Base-by-base conservation (phyloP, 352 stramenopile genomes). In the Halophytophthora batemanensis region DNA sequence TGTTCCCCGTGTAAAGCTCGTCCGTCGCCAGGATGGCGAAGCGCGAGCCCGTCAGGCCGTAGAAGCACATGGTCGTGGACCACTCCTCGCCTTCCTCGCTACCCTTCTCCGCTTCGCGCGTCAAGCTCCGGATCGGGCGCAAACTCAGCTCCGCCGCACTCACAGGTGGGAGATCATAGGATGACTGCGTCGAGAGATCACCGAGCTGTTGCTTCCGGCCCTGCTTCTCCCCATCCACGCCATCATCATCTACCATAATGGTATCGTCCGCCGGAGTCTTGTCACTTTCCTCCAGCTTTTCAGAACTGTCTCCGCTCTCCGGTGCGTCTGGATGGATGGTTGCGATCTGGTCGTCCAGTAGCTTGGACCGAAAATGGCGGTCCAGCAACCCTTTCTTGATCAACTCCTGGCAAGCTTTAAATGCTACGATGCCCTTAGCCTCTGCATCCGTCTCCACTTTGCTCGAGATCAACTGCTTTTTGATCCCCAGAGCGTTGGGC, bases 111-210 rank as follows among this genome's bases (percentile, higher is more conserved):
- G 49, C 52, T 29, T 67, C 61, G 45, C 28, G 51, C n/a, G 50
- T 48, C 15, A 88, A 42, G 21, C 66, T 90, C 34, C 76, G 77
- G 54, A 95, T 76, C 12, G 82, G 64, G 14, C 66, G 59, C 18
- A 95, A 62, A 45, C 78, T 86, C 19, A 95, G 63, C 31, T 93
- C 82, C 1, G 51, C 61, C 0, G 82, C 84, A 53, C 78, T 90
- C n/a, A 87, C 78, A 6, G 84, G 80, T 0, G 84, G 84, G 31
- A 95, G 58, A 55, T 95, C 84, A 45, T 95, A 95, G 22, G 77
- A 89, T 41, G 82, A 87, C 42, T 95, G 84, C 6, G 79, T 87
- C 44, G 74, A 87, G 31, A 93, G 39, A 59, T 95, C 84, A 35
- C 56, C 49, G n/a, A 90, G 54, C 37, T 82, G 73, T 6, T 43